Evolutionary conservation across 768 basidiomycete genomes (phyloP).

Genomic region (Termitomyces sp.): DNA sequence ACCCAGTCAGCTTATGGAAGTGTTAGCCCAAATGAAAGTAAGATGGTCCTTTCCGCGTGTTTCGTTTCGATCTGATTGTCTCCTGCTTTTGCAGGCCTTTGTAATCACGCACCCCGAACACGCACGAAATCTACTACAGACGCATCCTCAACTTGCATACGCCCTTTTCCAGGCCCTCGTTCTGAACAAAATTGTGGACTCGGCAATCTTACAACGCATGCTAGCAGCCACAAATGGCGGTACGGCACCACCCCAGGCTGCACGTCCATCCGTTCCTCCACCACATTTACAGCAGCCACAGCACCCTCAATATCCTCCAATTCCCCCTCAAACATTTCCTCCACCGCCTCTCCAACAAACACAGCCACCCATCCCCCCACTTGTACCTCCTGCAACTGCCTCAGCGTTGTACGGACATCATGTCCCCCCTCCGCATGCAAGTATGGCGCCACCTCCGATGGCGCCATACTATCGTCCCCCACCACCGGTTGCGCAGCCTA

Average conservation of each 20-base stretch:
- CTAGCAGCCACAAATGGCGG: slow-evolving; percentile 31
- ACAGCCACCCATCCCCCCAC: slow-evolving; percentile 17
- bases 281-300: slow-evolving; percentile 29
- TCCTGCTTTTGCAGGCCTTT: slow-evolving; percentile 58
- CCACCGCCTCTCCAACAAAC: slow-evolving; percentile 25
- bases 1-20: slow-evolving; percentile 83
- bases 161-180: slow-evolving; percentile 94
- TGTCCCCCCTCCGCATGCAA: slow-evolving; percentile 14
- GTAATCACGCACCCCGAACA: slow-evolving; percentile 89
- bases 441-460: slow-evolving; percentile 28
- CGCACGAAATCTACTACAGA: slow-evolving; percentile 69
- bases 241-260: slow-evolving; percentile 14
- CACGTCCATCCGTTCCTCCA: slow-evolving; percentile 25
- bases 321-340: slow-evolving; percentile 26
- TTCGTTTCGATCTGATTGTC: slow-evolving; percentile 1
- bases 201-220: slow-evolving; percentile 74
- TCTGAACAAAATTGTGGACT: slow-evolving; percentile 90
- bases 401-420: slow-evolving; percentile 25
- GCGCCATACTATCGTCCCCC: slow-evolving; percentile 31
- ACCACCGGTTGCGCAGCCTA: slow-evolving; percentile 22
- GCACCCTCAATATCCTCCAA: slow-evolving; percentile 20
- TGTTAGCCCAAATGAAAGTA: slow-evolving; percentile 98
- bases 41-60: slow-evolving; percentile 25
- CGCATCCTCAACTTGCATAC: slow-evolving; percentile 92
- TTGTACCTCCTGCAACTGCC: slow-evolving; percentile 24